Evolutionary conservation across 306 rosid species (phyloP).

Genomic region (Prunus fruticosa): DNA sequence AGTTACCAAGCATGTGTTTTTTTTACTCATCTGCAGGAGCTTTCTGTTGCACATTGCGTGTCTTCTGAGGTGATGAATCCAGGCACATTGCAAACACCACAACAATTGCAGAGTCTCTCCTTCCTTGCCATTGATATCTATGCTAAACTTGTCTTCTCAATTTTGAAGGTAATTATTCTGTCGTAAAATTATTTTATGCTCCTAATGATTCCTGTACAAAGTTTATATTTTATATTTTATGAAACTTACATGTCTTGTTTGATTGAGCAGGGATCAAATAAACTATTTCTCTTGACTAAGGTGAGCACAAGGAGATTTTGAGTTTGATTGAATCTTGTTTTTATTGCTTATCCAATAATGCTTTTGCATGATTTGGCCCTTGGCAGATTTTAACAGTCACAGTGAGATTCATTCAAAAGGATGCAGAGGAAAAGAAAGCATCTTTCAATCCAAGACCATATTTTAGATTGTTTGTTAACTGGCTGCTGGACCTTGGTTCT

Average conservation of each 20-base stretch:
- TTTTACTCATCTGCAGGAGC: constrained; percentile 46
- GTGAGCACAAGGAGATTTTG: constrained; percentile 36
- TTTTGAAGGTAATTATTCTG: constrained; percentile 62
- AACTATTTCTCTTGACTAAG: constrained; percentile 65
- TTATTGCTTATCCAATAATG: constrained; percentile 7
- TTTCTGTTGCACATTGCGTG: constrained; percentile 74
- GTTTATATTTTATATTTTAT: not conserved
- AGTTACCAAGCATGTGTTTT: constrained; percentile 5
- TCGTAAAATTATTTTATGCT: not conserved
- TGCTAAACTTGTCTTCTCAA: constrained; percentile 74
- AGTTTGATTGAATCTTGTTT: not conserved
- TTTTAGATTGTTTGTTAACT: constrained; percentile 86
- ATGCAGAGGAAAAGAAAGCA: constrained; percentile 86
- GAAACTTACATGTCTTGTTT: constrained; percentile 16
- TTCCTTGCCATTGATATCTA: constrained; percentile 87
- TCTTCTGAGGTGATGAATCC: constrained; percentile 71
- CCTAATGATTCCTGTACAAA: not conserved
- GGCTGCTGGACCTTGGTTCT: constrained; percentile 90
- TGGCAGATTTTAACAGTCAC: constrained; percentile 78
- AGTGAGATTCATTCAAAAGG: constrained; percentile 68
- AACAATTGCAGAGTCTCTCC: constrained; percentile 60
- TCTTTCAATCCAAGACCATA: constrained; percentile 84
- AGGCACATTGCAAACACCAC: constrained; percentile 67
- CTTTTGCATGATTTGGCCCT: constrained; percentile 24
- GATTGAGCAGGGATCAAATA: constrained; percentile 74